Evolutionary conservation across 2,329 filamentous ascomycete species (phyloP).

Genomic region (Biscogniauxia mediterranea): DNA sequence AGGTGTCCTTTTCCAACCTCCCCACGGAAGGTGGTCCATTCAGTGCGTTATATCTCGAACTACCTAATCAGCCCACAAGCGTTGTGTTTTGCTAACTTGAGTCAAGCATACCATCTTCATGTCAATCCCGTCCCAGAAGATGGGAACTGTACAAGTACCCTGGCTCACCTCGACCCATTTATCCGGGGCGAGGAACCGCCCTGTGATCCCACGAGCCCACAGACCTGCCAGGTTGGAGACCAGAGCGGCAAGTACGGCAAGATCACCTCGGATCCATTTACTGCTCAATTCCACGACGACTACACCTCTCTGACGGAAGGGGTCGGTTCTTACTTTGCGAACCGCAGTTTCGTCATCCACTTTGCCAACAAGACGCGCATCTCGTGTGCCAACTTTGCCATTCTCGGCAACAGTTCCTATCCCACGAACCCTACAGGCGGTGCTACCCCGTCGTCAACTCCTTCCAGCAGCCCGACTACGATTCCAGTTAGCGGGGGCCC

Average conservation of each 20-base stretch:
- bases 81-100: slow-evolving; percentile 14
- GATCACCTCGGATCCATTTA: slow-evolving; percentile 51
- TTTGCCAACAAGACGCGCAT: slow-evolving; percentile 63
- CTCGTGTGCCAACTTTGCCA: slow-evolving; percentile 61
- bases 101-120: slow-evolving; percentile 71
- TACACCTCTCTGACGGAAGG: slow-evolving; percentile 55
- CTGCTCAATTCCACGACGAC: slow-evolving; percentile 51
- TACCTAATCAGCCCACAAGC: background rate
- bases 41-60: slow-evolving; percentile 43
- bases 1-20: slow-evolving; percentile 56
- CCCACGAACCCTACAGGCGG: slow-evolving; percentile 14
- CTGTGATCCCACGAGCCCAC: slow-evolving; percentile 57
- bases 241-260: slow-evolving; percentile 71
- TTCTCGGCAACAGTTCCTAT: slow-evolving; percentile 21
- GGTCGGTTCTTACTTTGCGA: slow-evolving; percentile 59
- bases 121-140: slow-evolving; percentile 57
- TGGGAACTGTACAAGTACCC: slow-evolving; percentile 70
- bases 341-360: slow-evolving; percentile 64
- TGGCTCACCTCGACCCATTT: slow-evolving; percentile 70
- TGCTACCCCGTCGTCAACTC: slow-evolving; percentile 5
- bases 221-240: slow-evolving; percentile 74
- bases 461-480: background rate
- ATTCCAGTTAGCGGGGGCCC: slow-evolving; percentile 5
- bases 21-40: slow-evolving; percentile 58
- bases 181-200: slow-evolving; percentile 58